Percentiles rank a stretch among this genome's conserved stretches.
Evolutionary conservation across 306 rosid genomes (phyloP).

Genomic region (Chamaecrista fasciculata): DNA sequence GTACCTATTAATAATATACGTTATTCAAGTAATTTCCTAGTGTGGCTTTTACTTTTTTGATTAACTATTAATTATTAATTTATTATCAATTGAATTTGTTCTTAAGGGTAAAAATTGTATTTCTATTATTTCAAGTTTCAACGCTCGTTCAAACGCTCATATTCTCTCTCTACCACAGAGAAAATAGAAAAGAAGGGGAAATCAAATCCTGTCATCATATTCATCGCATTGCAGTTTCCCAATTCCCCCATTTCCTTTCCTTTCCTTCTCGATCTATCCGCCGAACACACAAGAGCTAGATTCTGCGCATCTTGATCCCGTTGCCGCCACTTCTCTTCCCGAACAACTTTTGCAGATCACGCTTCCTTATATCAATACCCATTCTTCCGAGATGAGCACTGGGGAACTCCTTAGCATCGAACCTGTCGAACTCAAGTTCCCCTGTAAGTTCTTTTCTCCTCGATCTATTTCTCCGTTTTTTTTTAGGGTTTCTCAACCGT

Average conservation of each 20-base stretch:
- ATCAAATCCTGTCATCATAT: slow-evolving; percentile 25
- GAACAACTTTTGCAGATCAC: slow-evolving; percentile 9
- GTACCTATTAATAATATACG: no score
- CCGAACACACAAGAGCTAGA: background rate
- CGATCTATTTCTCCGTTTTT: slow-evolving; percentile 37
- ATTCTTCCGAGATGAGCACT: slow-evolving; percentile 62
- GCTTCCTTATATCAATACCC: background rate
- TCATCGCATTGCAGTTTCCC: slow-evolving; percentile 8
- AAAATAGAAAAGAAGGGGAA: slow-evolving; percentile 30
- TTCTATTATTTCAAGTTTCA: slow-evolving; percentile 13
- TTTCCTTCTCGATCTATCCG: slow-evolving; percentile 46
- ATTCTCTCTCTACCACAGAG: slow-evolving; percentile 26
- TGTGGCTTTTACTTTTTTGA: no score
- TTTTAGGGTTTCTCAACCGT: slow-evolving; percentile 26
- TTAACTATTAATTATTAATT: background rate
- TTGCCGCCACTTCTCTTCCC: slow-evolving; percentile 5
- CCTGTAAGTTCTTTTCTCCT: slow-evolving; percentile 47
- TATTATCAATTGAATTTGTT: background rate
- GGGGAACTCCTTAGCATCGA: slow-evolving; percentile 88
- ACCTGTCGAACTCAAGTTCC: slow-evolving; percentile 90
- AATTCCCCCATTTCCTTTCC: background rate
- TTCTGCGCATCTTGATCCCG: slow-evolving; percentile 18
- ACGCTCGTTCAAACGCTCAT: slow-evolving; percentile 26
- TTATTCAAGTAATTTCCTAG: no score
- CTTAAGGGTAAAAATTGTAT: background rate